Conservation (phyloP, 768 basidiomycete species). For the Boletales sp. region DNA sequence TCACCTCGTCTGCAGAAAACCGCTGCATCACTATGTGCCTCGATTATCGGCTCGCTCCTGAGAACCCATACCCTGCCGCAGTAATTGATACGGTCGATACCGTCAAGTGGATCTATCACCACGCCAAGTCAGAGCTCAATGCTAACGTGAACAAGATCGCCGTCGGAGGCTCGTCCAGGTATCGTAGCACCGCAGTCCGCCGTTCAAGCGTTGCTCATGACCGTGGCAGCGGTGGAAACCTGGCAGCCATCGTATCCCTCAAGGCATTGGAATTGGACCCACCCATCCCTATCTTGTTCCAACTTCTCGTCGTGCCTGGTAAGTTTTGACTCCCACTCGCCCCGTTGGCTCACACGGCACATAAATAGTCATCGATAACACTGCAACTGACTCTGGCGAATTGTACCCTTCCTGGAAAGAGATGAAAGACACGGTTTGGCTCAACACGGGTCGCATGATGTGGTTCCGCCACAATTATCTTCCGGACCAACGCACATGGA, state of each 20-base stretch:
- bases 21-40: constrained; percentile 62
- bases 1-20: constrained; percentile 38
- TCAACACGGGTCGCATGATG: constrained; percentile 58
- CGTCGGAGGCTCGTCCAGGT: constrained; percentile 73
- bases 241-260: constrained; percentile 62
- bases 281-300: constrained; percentile 56
- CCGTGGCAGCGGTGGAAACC: constrained; percentile 57
- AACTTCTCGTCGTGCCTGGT: constrained; percentile 63
- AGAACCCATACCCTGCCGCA: constrained; percentile 66
- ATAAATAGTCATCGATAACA: constrained; percentile 58
- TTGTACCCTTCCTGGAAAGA: constrained; percentile 51
- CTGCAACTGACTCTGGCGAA: constrained; percentile 40
- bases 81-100: constrained; percentile 70
- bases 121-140: constrained; percentile 44
- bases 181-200: neutral
- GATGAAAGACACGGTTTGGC: constrained; percentile 56
- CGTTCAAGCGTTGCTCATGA: neutral
- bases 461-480: constrained; percentile 72
- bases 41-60: constrained; percentile 71
- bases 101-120: constrained; percentile 53
- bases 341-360: neutral
- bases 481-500: constrained; percentile 54
- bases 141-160: constrained; percentile 55
- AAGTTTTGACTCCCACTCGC: neutral
- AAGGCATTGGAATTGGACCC: constrained; percentile 50